Evolutionary conservation across 2,329 filamentous ascomycete genomes (phyloP).

Genomic region (Byssochlamys sp.): DNA sequence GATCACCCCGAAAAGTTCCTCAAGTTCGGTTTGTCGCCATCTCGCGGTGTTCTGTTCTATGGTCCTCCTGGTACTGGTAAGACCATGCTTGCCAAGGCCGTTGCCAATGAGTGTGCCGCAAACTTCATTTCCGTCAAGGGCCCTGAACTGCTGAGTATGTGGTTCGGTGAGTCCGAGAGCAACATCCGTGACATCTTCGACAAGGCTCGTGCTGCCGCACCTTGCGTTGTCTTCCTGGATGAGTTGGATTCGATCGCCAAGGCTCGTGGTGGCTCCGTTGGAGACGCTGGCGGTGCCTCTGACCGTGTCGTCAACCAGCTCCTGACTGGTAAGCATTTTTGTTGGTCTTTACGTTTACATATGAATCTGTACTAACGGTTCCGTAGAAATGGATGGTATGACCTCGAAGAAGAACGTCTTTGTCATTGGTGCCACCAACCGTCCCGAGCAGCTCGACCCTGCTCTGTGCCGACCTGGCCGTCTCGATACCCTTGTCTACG

Average conservation of each 20-base stretch:
- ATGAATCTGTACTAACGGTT: slow-evolving; percentile 33
- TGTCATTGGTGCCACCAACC: slow-evolving; percentile 96
- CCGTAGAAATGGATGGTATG: slow-evolving; percentile 95
- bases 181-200: slow-evolving; percentile 99
- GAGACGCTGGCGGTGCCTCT: slow-evolving; percentile 93
- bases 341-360: neutral
- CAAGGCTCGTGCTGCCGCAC: slow-evolving; percentile 94
- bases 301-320: slow-evolving; percentile 99
- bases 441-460: slow-evolving; percentile 96
- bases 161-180: slow-evolving; percentile 99
- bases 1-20: slow-evolving; percentile 99
- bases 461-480: slow-evolving; percentile 95
- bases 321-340: slow-evolving; percentile 64
- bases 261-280: slow-evolving; percentile 90
- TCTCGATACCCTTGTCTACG: slow-evolving; percentile 97
- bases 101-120: slow-evolving; percentile 96
- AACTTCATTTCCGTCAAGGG: slow-evolving; percentile 99
- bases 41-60: slow-evolving; percentile 96
- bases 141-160: slow-evolving; percentile 96
- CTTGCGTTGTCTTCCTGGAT: slow-evolving; percentile 97
- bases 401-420: slow-evolving; percentile 99
- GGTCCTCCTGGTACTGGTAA: slow-evolving; percentile 99
- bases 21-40: slow-evolving; percentile 97
- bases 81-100: slow-evolving; percentile 97
- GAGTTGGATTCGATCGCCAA: slow-evolving; percentile 98